A percentile compares a stretch with the other conserved stretches of the same genome.
Conservation (phyloP, 106 monocot species). For the Agapanthus africanus region DNA sequence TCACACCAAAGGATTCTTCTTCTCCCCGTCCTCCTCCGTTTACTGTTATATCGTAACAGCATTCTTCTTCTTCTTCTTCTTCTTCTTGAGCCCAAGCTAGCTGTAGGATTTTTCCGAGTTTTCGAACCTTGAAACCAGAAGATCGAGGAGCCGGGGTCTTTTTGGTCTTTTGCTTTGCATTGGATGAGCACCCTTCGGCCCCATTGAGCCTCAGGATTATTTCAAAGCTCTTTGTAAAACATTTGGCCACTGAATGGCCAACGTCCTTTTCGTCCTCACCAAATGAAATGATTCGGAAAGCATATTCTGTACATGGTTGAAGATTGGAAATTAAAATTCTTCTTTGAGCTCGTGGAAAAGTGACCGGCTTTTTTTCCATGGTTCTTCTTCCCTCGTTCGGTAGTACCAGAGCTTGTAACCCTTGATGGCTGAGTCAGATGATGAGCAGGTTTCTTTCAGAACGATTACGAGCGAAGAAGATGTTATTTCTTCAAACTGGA, state of each 20-base stretch:
- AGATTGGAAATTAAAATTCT: slow-evolving; percentile 74
- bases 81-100: slow-evolving; percentile 76
- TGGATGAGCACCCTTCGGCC: slow-evolving; percentile 34
- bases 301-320: slow-evolving; percentile 90
- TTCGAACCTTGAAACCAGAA: slow-evolving; percentile 77
- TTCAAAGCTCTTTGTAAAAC: slow-evolving; percentile 84
- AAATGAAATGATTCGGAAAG: slow-evolving; percentile 82
- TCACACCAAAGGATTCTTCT: no score
- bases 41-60: no score
- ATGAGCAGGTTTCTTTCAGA: slow-evolving; percentile 41
- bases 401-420: slow-evolving; percentile 87
- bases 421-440: slow-evolving; percentile 32
- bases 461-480: slow-evolving; percentile 46
- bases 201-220: slow-evolving; percentile 36
- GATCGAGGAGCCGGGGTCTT: slow-evolving; percentile 19
- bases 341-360: slow-evolving; percentile 55
- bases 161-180: slow-evolving; percentile 37
- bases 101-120: slow-evolving; percentile 66
- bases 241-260: slow-evolving; percentile 84
- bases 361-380: slow-evolving; percentile 44
- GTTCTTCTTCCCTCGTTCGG: slow-evolving; percentile 45
- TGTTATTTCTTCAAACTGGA: slow-evolving; percentile 57
- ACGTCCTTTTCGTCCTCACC: slow-evolving; percentile 67
- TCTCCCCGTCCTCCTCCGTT: no score
- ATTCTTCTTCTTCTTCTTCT: no score